Conservation (phyloP, 108 stramenopile species). For the Seminavis robusta region DNA sequence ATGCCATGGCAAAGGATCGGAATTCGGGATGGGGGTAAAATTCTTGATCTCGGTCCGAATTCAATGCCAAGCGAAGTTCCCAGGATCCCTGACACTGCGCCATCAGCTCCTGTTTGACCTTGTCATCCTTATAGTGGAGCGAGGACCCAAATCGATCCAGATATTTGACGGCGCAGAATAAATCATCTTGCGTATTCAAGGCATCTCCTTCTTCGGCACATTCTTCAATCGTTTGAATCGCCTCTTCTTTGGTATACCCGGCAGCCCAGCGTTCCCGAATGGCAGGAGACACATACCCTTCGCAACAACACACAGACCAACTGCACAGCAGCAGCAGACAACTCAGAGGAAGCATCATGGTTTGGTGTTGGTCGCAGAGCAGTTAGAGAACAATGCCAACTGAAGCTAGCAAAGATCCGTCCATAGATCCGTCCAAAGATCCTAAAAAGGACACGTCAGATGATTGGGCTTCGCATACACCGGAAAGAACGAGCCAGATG, state of each 20-base stretch:
- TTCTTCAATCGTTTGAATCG: constrained; percentile 3
- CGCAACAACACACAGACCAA: not conserved
- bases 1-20: constrained; percentile 6
- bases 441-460: too few relatives aligned
- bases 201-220: not conserved
- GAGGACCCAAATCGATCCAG: constrained; percentile 3
- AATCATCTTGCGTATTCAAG: constrained; percentile 1
- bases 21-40: constrained; percentile 8
- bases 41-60: constrained; percentile 1
- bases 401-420: too few relatives aligned
- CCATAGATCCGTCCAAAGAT: too few relatives aligned
- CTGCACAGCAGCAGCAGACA: too few relatives aligned
- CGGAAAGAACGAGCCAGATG: too few relatives aligned
- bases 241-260: constrained; percentile 1
- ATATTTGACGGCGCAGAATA: constrained; percentile 9
- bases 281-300: constrained; percentile 6
- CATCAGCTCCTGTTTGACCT: not conserved
- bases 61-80: constrained; percentile 1
- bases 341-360: too few relatives aligned
- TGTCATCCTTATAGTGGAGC: not conserved
- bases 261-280: constrained; percentile 4
- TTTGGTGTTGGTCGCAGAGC: too few relatives aligned
- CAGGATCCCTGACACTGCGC: constrained; percentile 4
- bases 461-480: too few relatives aligned
- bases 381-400: too few relatives aligned